Evolutionary conservation across 2,329 filamentous ascomycete genomes (phyloP).

Genomic region (Claviceps pazoutovae): DNA sequence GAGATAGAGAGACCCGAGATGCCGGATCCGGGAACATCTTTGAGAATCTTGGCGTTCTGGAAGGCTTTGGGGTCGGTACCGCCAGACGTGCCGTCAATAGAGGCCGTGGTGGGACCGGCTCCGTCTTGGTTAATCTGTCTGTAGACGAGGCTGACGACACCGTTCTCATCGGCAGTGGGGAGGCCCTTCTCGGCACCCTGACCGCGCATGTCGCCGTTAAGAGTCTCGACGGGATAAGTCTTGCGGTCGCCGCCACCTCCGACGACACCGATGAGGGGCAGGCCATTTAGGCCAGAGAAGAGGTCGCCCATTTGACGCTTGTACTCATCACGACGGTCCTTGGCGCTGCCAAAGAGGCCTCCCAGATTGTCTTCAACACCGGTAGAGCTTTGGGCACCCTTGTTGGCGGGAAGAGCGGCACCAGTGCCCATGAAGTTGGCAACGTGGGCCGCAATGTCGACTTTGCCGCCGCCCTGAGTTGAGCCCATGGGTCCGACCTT

Average conservation of each 20-base stretch:
- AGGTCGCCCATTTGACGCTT: constrained; percentile 19
- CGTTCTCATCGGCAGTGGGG: neutral
- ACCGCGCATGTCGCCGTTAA: neutral
- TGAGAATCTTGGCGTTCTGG: neutral
- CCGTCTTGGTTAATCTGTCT: constrained; percentile 4
- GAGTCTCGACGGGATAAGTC: neutral
- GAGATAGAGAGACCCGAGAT: constrained; percentile 2
- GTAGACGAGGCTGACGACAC: constrained; percentile 1
- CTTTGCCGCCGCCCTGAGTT: constrained; percentile 3
- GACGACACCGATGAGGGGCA: neutral
- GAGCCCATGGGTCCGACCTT: constrained; percentile 3
- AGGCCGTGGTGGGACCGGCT: constrained; percentile 1
- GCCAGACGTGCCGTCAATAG: constrained; percentile 2
- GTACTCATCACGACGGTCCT: constrained; percentile 9
- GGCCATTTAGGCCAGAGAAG: constrained; percentile 6
- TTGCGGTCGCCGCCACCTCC: neutral
- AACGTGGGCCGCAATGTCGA: constrained; percentile 2
- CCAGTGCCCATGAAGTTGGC: constrained; percentile 5
- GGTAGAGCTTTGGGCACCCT: constrained; percentile 11
- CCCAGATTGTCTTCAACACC: constrained; percentile 30
- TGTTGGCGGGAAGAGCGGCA: neutral
- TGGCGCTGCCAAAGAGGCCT: constrained; percentile 7
- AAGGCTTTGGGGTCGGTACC: constrained; percentile 3
- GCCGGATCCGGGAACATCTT: constrained; percentile 1
- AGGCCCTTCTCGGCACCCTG: constrained; percentile 3